Percentiles rank a stretch among this genome's conserved stretches.
Evolutionary conservation across 2,329 filamentous ascomycete species (phyloP).

Genomic region (Coniochaeta prunicola): DNA sequence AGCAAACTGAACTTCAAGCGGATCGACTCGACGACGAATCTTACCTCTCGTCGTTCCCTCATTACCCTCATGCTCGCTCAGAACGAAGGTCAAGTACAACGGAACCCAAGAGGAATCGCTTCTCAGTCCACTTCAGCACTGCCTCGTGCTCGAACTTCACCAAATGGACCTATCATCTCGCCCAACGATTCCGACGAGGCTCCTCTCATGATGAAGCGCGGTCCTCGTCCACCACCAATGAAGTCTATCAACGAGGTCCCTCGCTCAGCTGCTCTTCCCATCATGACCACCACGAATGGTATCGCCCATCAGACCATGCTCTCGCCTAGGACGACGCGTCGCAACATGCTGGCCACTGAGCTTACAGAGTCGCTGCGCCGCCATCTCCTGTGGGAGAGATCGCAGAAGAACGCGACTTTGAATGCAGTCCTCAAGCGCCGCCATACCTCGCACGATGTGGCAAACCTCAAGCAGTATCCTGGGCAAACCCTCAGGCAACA

Average conservation of each 20-base stretch:
- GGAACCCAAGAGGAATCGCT: constrained; percentile 24
- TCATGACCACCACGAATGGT: constrained; percentile 64
- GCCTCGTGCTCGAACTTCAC: not conserved
- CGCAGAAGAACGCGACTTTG: constrained; percentile 85
- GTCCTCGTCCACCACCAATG: constrained; percentile 38
- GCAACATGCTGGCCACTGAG: constrained; percentile 94
- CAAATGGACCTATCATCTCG: constrained; percentile 26
- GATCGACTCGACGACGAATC: constrained; percentile 78
- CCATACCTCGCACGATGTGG: constrained; percentile 85
- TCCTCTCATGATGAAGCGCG: constrained; percentile 57
- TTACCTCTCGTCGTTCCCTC: constrained; percentile 79
- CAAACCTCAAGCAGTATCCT: constrained; percentile 78
- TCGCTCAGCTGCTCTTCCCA: constrained; percentile 66
- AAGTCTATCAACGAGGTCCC: constrained; percentile 56
- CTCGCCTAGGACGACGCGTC: constrained; percentile 83
- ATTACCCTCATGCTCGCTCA: constrained; percentile 83
- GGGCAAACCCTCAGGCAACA: constrained; percentile 60
- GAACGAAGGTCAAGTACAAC: constrained; percentile 55
- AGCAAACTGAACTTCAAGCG: constrained; percentile 79
- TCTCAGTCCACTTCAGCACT: constrained; percentile 60
- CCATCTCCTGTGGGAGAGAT: constrained; percentile 89
- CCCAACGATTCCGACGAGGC: constrained; percentile 56
- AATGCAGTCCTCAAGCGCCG: constrained; percentile 84
- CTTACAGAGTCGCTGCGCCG: constrained; percentile 87
- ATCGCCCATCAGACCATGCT: constrained; percentile 63